A percentile compares a stretch with the other conserved stretches of the same genome.
These are phyloP conservation scores for Sicyos baderoa DNA, from an alignment of 306 rosid species.

Conservation along the genomic window DNA sequence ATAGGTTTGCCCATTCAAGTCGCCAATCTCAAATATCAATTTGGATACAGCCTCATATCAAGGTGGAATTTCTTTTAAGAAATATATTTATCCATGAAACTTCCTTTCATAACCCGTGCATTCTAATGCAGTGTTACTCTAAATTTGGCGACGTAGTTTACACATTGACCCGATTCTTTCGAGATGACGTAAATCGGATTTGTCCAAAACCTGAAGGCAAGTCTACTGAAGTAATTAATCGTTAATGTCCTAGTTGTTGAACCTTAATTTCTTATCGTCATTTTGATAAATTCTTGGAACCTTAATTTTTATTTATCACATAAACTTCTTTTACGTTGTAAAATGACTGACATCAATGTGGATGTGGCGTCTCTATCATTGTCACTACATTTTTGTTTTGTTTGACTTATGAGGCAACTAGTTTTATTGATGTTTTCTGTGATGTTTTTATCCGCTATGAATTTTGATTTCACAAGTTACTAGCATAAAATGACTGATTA, in stretches of 20 bases:
- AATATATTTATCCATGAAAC: constrained; percentile 17
- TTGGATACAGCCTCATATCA: constrained; percentile 93
- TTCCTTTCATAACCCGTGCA: constrained; percentile 26
- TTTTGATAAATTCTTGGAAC: neutral
- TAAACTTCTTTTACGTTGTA: neutral
- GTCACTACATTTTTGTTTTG: constrained; percentile 2
- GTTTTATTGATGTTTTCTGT: neutral
- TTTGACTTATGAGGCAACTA: constrained; percentile 1
- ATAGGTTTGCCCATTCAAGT: constrained; percentile 68
- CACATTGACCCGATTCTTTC: constrained; percentile 76
- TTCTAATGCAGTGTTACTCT: constrained; percentile 54
- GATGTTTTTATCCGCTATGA: neutral
- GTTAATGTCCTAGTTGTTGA: neutral
- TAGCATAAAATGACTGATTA: neutral
- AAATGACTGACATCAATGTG: neutral
- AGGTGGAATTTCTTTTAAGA: constrained; percentile 37
- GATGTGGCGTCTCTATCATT: neutral
- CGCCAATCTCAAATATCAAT: constrained; percentile 81
- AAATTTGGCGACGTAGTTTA: constrained; percentile 80
- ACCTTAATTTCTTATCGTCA: neutral
- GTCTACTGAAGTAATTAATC: constrained; percentile 24
- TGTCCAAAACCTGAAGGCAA: constrained; percentile 43
- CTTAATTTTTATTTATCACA: neutral
- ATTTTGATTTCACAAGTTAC: neutral
- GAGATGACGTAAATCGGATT: constrained; percentile 45